Evolutionary conservation across 768 basidiomycete genomes (phyloP).

Genomic region (Serendipita sp.): DNA sequence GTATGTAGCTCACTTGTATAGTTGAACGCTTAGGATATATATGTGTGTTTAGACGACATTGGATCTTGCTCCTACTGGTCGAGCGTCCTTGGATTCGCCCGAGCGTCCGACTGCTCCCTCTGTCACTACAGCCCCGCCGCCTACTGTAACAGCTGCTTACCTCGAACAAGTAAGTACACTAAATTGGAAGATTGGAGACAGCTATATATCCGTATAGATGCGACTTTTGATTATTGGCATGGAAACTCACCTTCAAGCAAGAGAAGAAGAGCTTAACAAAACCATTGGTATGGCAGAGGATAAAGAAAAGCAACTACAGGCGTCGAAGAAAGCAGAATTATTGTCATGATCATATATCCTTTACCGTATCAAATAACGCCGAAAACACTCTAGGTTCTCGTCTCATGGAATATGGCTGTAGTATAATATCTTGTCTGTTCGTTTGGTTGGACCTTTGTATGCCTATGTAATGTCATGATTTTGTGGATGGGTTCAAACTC

Average conservation of each 20-base stretch:
- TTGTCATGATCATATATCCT: neutral
- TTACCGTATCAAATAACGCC: neutral
- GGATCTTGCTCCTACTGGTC: neutral
- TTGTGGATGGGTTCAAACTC: too few relatives aligned
- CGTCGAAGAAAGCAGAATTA: neutral
- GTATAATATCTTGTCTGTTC: too few relatives aligned
- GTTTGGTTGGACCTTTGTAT: too few relatives aligned
- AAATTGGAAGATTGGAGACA: too few relatives aligned
- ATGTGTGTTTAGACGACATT: neutral
- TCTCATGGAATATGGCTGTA: neutral
- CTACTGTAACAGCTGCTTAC: neutral
- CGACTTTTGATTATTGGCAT: neutral
- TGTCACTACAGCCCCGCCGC: neutral
- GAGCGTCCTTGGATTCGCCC: neutral
- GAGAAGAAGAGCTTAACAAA: neutral
- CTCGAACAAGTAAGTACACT: neutral
- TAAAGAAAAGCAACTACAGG: neutral
- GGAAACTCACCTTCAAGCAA: neutral
- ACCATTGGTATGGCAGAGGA: neutral
- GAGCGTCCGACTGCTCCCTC: neutral
- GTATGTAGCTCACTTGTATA: constrained; percentile 20
- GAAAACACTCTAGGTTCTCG: neutral
- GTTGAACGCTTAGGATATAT: neutral
- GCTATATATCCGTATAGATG: neutral
- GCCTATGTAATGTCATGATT: too few relatives aligned